Evolutionary conservation across 495 filamentous ascomycete genomes (phyloP).

Genomic region (Cercophora sp.): DNA sequence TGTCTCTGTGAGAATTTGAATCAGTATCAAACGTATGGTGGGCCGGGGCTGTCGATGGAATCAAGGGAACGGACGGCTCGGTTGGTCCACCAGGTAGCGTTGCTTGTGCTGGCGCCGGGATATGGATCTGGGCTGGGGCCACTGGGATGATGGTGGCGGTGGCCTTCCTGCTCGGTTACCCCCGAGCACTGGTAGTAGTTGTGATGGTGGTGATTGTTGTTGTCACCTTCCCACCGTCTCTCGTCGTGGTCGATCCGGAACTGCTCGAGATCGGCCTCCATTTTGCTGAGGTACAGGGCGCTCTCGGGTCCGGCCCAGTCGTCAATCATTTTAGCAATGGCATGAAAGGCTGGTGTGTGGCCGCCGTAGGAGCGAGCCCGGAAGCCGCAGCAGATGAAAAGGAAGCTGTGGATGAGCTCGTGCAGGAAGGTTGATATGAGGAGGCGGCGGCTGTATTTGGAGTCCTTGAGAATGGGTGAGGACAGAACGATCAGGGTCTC

Average conservation of each 20-base stretch:
- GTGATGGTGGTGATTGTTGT: background rate
- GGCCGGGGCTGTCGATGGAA: background rate
- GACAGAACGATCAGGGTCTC: constrained; percentile 55
- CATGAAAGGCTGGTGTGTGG: constrained; percentile 49
- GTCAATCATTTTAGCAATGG: constrained; percentile 49
- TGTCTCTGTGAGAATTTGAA: too few species aligned
- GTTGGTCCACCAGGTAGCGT: constrained; percentile 1
- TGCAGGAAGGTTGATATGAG: constrained; percentile 56
- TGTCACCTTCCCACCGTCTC: background rate
- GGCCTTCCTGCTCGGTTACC: constrained; percentile 16
- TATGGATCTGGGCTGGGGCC: background rate
- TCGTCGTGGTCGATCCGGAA: constrained; percentile 25
- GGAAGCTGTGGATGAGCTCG: constrained; percentile 55
- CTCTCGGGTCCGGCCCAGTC: constrained; percentile 46
- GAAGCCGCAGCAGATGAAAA: constrained; percentile 54
- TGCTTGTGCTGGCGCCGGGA: too few species aligned
- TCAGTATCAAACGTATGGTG: background rate
- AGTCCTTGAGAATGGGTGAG: constrained; percentile 42
- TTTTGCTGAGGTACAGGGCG: constrained; percentile 44
- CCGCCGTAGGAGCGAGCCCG: constrained; percentile 44
- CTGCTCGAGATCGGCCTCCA: constrained; percentile 50
- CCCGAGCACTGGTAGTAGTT: constrained; percentile 26
- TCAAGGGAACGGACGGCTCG: constrained; percentile 7
- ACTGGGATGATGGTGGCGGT: background rate
- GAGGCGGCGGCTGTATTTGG: constrained; percentile 46